phyloP scores from a whole-genome alignment of 306 rosid genomes.

The Ammopiptanthus mongolicus region DNA sequence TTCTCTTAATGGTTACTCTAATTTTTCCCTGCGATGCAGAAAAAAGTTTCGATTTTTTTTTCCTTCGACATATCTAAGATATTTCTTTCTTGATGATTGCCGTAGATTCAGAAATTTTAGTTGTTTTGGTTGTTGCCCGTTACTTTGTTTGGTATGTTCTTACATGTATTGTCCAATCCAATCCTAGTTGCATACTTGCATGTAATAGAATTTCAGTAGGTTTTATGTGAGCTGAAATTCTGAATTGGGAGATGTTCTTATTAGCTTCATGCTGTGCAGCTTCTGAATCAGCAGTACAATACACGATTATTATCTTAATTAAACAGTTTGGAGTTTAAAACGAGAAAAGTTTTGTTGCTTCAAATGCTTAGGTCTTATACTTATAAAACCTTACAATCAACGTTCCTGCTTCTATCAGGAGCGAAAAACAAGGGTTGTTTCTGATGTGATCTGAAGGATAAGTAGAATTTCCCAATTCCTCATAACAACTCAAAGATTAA shows the following conservation, averaged over 20 bases:
- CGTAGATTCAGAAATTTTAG: constrained; percentile 16
- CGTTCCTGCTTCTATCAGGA: background rate
- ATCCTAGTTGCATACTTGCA: background rate
- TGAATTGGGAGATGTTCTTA: constrained; percentile 5
- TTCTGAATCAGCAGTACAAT: background rate
- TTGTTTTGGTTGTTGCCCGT: background rate
- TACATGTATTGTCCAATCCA: background rate
- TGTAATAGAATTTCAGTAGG: background rate
- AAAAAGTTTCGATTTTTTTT: background rate
- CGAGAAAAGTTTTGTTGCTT: background rate
- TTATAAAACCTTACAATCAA: background rate
- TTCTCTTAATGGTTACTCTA: background rate
- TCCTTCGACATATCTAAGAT: background rate
- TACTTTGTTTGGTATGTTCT: background rate
- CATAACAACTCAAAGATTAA: background rate
- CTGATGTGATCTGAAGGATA: background rate
- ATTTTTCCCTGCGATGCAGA: background rate
- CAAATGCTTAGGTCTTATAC: background rate
- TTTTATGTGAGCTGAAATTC: constrained; percentile 16
- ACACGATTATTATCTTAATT: background rate
- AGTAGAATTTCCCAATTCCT: constrained; percentile 1
- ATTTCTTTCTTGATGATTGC: background rate
- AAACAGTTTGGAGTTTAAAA: background rate
- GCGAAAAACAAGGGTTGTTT: background rate
- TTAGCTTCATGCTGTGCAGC: background rate